Evolutionary conservation across 2,329 filamentous ascomycete genomes (phyloP).

Genomic region (Hysterium pulicare): DNA sequence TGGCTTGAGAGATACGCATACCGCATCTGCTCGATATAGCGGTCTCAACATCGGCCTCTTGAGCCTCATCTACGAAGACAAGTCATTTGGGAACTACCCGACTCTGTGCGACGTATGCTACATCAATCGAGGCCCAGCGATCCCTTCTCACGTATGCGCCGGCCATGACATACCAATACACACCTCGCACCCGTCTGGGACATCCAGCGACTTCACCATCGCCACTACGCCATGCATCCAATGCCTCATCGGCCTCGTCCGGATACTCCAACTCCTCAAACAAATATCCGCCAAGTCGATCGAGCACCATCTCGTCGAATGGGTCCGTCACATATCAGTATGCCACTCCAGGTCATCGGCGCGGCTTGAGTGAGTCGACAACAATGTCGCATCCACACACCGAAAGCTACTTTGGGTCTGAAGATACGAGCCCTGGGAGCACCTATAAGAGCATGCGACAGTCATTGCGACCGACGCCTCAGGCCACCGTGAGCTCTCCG

Average conservation of each 20-base stretch:
- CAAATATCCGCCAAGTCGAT: conserved; percentile 55
- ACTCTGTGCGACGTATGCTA: conserved; percentile 30
- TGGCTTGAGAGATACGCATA: conserved; percentile 22
- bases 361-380: conserved; percentile 71
- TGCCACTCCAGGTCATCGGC: conserved; percentile 57
- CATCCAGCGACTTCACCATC: conserved; percentile 43
- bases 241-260: conserved; percentile 68
- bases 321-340: conserved; percentile 59
- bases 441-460: conserved; percentile 71
- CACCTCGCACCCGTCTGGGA: conserved; percentile 38
- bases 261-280: conserved; percentile 60
- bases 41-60: conserved; percentile 28
- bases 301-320: conserved; percentile 70
- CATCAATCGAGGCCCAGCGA: conserved; percentile 10
- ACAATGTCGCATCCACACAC: conserved; percentile 51
- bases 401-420: conserved; percentile 43
- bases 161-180: conserved; percentile 37
- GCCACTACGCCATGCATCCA: conserved; percentile 61
- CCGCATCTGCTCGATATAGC: conserved; percentile 22
- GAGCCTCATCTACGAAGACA: conserved; percentile 16
- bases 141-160: conserved; percentile 16
- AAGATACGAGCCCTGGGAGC: conserved; percentile 54
- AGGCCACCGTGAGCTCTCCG: conserved; percentile 30
- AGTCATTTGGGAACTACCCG: conserved; percentile 5
- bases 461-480: conserved; percentile 60